phyloP scores from a whole-genome alignment of 352 stramenopile genomes.

The Phytophthora hibernalis region DNA sequence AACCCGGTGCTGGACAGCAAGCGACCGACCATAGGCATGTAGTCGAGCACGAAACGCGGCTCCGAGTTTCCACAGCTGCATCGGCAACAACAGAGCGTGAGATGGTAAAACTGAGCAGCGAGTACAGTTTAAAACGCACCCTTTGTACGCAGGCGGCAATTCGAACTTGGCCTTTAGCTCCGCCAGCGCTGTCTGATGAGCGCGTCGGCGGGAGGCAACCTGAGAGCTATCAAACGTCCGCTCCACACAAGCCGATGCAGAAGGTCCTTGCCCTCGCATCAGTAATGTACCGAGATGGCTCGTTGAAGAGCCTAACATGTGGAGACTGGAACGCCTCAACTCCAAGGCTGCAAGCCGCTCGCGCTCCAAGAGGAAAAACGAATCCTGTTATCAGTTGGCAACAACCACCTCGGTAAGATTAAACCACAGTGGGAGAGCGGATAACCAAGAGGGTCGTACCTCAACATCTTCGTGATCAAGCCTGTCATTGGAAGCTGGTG shows the following conservation, averaged over 20 bases:
- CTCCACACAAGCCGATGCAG: constrained; percentile 37
- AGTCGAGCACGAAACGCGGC: constrained; percentile 63
- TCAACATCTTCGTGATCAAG: constrained; percentile 24
- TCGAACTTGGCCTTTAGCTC: constrained; percentile 63
- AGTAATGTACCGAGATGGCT: constrained; percentile 28
- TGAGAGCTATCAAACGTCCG: constrained; percentile 44
- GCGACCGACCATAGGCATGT: constrained; percentile 72
- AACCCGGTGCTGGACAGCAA: constrained; percentile 56
- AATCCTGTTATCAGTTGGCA: constrained; percentile 24
- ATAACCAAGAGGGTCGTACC: constrained; percentile 20
- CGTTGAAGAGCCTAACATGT: constrained; percentile 20
- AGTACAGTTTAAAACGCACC: constrained; percentile 33
- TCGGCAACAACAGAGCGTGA: constrained; percentile 15
- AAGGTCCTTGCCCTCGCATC: constrained; percentile 19
- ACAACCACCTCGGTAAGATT: constrained; percentile 10
- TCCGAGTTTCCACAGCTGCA: constrained; percentile 46
- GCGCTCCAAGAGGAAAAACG: constrained; percentile 38
- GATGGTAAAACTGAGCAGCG: constrained; percentile 14
- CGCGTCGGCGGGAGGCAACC: constrained; percentile 24
- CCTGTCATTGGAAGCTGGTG: not conserved
- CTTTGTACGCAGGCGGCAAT: constrained; percentile 48
- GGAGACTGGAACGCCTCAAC: constrained; percentile 39
- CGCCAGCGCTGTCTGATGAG: constrained; percentile 34
- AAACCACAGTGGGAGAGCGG: not conserved
- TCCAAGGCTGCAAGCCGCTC: constrained; percentile 33